phyloP scores from a whole-genome alignment of 208 protist genomes.

The Acanthamoeba lenticulata region DNA sequence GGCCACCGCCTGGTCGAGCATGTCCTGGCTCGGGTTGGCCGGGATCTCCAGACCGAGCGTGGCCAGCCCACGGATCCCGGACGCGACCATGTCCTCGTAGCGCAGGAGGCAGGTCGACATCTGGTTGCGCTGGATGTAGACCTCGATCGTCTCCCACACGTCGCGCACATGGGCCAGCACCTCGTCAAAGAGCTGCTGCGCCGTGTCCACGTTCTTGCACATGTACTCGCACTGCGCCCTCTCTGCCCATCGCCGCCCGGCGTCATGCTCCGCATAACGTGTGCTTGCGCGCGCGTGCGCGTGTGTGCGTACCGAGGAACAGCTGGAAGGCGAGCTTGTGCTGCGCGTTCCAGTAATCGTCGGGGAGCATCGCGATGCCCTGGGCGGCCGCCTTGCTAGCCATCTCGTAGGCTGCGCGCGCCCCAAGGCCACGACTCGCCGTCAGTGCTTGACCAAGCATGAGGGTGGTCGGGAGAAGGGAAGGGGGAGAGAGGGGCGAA shows the following conservation, averaged over 20 bases:
- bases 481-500: neutral
- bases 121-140: conserved; percentile 14
- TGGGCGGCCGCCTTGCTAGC: conserved; percentile 13
- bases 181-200: neutral
- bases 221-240: conserved; percentile 53
- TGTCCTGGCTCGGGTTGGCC: neutral
- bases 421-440: neutral
- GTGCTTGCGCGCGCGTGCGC: too few relatives aligned
- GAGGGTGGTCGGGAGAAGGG: neutral
- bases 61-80: neutral
- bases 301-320: neutral
- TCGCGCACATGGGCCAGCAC: neutral
- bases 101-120: neutral
- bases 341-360: neutral
- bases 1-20: neutral
- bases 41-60: neutral
- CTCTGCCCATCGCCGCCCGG: neutral
- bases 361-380: conserved; percentile 27
- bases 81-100: conserved; percentile 43
- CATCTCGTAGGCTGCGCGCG: neutral
- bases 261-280: too few relatives aligned
- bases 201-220: conserved; percentile 35
- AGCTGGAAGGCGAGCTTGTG: conserved; percentile 44
- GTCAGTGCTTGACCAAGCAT: neutral
- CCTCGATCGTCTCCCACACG: conserved; percentile 20